phyloP scores from a whole-genome alignment of 2,329 filamentous ascomycete species.

The Lachnellula hyalina region DNA sequence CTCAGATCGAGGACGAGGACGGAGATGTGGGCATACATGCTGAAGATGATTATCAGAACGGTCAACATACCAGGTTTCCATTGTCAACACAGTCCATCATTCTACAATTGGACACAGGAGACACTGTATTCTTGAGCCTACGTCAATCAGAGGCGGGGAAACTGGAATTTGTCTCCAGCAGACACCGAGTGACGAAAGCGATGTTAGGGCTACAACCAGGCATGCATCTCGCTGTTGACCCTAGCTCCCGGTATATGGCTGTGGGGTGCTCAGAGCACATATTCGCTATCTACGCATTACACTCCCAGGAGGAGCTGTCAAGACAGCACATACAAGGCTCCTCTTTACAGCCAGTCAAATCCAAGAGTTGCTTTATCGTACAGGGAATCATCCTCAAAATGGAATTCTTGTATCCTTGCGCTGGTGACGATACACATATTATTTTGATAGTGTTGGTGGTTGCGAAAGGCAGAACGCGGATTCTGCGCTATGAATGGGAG shows the following conservation, averaged over 20 bases:
- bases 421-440: slow-evolving; percentile 62
- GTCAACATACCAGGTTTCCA: neutral
- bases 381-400: slow-evolving; percentile 77
- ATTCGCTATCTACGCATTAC: slow-evolving; percentile 68
- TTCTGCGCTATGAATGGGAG: slow-evolving; percentile 59
- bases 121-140: slow-evolving; percentile 73
- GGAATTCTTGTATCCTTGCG: slow-evolving; percentile 73
- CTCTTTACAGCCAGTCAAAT: slow-evolving; percentile 55
- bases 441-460: slow-evolving; percentile 67
- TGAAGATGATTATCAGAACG: neutral
- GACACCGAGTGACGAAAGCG: slow-evolving; percentile 47
- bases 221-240: slow-evolving; percentile 71
- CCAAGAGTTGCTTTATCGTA: slow-evolving; percentile 34
- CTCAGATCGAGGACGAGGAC: slow-evolving; percentile 33
- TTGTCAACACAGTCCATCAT: slow-evolving; percentile 78
- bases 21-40: slow-evolving; percentile 8
- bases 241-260: slow-evolving; percentile 62
- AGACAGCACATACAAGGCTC: slow-evolving; percentile 41
- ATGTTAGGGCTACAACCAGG: slow-evolving; percentile 49
- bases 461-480: slow-evolving; percentile 43
- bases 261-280: slow-evolving; percentile 65
- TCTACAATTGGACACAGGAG: slow-evolving; percentile 66
- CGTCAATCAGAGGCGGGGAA: slow-evolving; percentile 39
- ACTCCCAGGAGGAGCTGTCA: slow-evolving; percentile 47
- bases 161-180: slow-evolving; percentile 43